Base-by-base conservation (phyloP, 2,329 filamentous ascomycete species). In the Colletotrichum filicis region DNA sequence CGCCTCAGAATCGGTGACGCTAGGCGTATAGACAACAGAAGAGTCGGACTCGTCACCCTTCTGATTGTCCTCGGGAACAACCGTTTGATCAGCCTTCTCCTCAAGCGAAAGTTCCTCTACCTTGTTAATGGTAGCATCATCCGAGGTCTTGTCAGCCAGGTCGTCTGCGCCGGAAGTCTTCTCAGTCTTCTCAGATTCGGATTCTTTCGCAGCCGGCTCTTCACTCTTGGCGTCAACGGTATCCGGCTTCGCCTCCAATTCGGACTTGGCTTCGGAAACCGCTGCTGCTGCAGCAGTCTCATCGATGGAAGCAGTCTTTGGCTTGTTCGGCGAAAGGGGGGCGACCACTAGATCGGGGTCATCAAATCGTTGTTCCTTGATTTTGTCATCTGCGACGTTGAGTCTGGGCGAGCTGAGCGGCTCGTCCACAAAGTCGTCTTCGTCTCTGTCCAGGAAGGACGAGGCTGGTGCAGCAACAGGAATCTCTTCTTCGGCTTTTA, bases 361-460 rank as follows among this genome's bases (percentile, higher is more conserved):
- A n/a, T 89, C 87, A 68, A 90, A 88, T 2, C 84, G 83, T 49
- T 83, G 82, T 69, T 87, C 83, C 14, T 88, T 88, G 5, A 88
- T 81, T 57, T 88, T 89, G 74, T 90, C 87, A 37, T 89, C 89
- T 60, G 89, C 88, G 22, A 93, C 86, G 22, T 90, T 87, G 9
- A 96, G 86, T 5, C 87, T 85, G 3, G 91, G 90, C 4, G 93
- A 94, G 76, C 90, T 93, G 22, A 95, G 85, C 3, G 93, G 92
- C 80, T 95, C 93, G 74, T 95, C 93, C 24, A 95, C 92, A 79
- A 95, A 93, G 71, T 94, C 92, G 64, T 93, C 92, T 67, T 93
- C 92, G 75, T 92, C 90, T 78, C 89, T 90, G 28, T 79, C 80
- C 59, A 82, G 73, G 71, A 83, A 79, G 3, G 80, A 79, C 12